Evolutionary conservation across 495 filamentous ascomycete genomes (phyloP).

Genomic region (Talaromyces stipitatus): DNA sequence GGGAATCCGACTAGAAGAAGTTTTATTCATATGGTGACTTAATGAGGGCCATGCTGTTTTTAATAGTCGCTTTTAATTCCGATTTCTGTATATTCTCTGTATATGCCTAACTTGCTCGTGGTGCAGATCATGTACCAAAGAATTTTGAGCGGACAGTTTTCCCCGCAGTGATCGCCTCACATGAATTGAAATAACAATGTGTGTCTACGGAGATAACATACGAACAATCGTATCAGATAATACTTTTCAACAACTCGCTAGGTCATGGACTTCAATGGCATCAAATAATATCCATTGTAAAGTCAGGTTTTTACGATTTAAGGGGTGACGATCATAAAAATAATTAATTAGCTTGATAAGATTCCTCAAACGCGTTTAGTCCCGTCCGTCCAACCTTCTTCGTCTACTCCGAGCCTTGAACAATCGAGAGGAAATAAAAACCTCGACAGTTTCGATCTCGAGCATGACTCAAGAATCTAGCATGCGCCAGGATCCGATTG

Average conservation of each 20-base stretch:
- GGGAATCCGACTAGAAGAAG: background rate
- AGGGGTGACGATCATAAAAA: background rate
- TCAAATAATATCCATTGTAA: background rate
- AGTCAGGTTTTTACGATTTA: background rate
- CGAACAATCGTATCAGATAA: background rate
- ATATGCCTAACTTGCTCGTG: background rate
- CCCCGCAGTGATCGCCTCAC: too few relatives aligned
- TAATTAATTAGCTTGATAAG: background rate
- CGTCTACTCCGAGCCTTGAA: background rate
- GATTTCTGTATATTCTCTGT: background rate
- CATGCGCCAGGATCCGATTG: constrained; percentile 46
- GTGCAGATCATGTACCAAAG: background rate
- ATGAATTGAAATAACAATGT: too few relatives aligned
- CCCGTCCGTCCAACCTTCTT: background rate
- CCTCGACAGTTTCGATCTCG: constrained; percentile 17
- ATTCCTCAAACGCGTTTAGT: background rate
- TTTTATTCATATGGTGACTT: background rate
- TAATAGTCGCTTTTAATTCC: background rate
- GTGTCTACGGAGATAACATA: too few relatives aligned
- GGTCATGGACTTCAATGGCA: background rate
- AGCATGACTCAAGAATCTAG: constrained; percentile 7
- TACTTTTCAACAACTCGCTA: background rate
- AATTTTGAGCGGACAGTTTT: background rate
- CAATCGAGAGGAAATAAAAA: background rate
- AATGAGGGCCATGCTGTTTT: background rate